These are phyloP conservation scores for Penicillium roqueforti DNA, from an alignment of 495 filamentous ascomycete genomes.

Conservation along the genomic window DNA sequence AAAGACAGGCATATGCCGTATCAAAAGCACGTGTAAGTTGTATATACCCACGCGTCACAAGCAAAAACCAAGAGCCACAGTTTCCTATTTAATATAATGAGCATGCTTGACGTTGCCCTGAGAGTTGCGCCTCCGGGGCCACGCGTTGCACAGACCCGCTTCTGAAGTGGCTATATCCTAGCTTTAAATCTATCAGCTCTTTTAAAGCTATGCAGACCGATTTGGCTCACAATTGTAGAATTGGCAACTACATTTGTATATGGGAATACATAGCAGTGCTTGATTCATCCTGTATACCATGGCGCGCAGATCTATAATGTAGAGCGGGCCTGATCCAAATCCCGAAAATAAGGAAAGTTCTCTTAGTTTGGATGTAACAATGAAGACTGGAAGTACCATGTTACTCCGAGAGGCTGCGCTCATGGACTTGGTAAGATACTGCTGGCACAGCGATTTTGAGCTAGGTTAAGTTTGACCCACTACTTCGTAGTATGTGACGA, in stretches of 20 bases:
- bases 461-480: too few species aligned
- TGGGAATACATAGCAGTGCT: not conserved
- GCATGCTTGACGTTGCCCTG: not conserved
- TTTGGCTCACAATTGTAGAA: not conserved
- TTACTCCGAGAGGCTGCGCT: not conserved
- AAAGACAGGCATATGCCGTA: not conserved
- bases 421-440: not conserved
- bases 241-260: not conserved
- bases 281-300: slow-evolving; percentile 3
- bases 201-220: not conserved
- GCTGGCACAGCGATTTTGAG: too few species aligned
- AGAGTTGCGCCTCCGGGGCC: slow-evolving; percentile 11
- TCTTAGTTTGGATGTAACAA: slow-evolving; percentile 12
- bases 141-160: slow-evolving; percentile 14
- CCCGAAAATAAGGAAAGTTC: not conserved
- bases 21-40: not conserved
- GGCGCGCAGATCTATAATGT: not conserved
- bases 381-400: not conserved
- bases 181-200: not conserved
- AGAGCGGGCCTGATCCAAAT: not conserved
- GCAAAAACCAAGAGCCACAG: not conserved
- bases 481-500: not conserved
- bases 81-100: not conserved
- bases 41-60: not conserved
- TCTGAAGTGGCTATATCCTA: not conserved